phyloP scores from a whole-genome alignment of 345 rosid species.

The Citrus trifoliata region DNA sequence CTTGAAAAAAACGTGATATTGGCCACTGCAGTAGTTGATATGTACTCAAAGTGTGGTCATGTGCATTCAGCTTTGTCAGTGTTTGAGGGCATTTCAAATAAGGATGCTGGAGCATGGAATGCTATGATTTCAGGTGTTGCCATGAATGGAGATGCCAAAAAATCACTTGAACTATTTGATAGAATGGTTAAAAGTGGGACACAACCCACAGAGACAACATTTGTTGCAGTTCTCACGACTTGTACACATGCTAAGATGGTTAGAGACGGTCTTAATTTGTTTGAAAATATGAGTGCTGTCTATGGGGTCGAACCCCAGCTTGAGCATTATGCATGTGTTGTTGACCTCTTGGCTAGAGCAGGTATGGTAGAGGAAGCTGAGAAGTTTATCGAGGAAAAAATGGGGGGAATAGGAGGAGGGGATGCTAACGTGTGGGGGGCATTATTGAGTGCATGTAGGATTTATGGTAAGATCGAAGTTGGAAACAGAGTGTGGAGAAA shows the following conservation, averaged over 20 bases:
- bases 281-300: constrained; percentile 19
- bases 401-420: constrained; percentile 28
- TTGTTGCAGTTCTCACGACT: constrained; percentile 25
- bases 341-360: constrained; percentile 32
- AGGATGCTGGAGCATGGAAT: constrained; percentile 37
- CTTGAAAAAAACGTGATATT: constrained; percentile 23
- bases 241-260: constrained; percentile 31
- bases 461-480: constrained; percentile 32
- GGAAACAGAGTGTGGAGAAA: constrained; percentile 38
- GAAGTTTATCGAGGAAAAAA: constrained; percentile 27
- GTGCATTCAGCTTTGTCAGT: constrained; percentile 25
- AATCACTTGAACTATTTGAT: constrained; percentile 26
- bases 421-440: constrained; percentile 43
- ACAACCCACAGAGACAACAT: constrained; percentile 34
- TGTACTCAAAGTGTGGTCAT: constrained; percentile 34
- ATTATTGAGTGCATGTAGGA: constrained; percentile 28
- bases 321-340: constrained; percentile 33
- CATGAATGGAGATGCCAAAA: constrained; percentile 27
- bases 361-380: constrained; percentile 33
- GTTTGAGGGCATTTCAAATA: constrained; percentile 22
- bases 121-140: constrained; percentile 37
- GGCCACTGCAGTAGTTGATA: constrained; percentile 37
- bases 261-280: constrained; percentile 27
- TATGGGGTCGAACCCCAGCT: constrained; percentile 23
- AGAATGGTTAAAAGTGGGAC: constrained; percentile 20